These are phyloP conservation scores for Colletotrichum sp. DNA, from an alignment of 2,329 filamentous ascomycete species.

Conservation along the genomic window DNA sequence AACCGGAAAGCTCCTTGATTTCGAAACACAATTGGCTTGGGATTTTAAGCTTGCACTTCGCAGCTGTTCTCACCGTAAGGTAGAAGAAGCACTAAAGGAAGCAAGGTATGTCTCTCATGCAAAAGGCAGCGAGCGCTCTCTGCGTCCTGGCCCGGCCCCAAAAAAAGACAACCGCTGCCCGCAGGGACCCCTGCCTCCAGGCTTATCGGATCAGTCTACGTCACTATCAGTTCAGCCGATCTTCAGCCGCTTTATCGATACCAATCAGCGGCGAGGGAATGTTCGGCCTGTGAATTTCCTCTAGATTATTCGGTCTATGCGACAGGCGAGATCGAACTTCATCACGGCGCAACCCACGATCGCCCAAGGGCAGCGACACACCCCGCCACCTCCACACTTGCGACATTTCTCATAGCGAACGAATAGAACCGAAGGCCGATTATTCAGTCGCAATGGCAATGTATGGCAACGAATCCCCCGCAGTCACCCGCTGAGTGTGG, in stretches of 20 bases:
- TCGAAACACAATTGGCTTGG: neutral
- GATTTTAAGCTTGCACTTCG: neutral
- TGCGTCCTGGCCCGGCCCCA: neutral
- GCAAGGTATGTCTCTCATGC: neutral
- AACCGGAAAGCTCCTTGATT: neutral
- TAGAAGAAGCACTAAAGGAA: neutral
- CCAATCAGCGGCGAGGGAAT: conserved; percentile 1
- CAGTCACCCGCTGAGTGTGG: conserved; percentile 4
- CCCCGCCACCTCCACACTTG: neutral
- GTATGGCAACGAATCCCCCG: neutral
- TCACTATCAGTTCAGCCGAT: conserved; percentile 18
- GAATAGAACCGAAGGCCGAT: neutral
- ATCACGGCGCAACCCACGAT: conserved; percentile 1
- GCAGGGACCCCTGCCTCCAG: neutral
- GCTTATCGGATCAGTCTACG: conserved; percentile 1
- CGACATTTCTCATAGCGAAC: neutral
- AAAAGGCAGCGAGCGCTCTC: neutral
- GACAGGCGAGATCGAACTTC: conserved; percentile 11
- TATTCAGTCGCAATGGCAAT: conserved; percentile 2
- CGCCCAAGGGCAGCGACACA: neutral
- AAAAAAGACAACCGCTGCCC: neutral
- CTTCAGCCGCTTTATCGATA: conserved; percentile 14
- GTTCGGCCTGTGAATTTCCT: conserved; percentile 2
- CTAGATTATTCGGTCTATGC: neutral
- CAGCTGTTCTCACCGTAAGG: neutral